Percentiles rank a stretch among this genome's conserved stretches.
Conservation (phyloP, 768 basidiomycete genomes). For the Kwoniella botswanensis region DNA sequence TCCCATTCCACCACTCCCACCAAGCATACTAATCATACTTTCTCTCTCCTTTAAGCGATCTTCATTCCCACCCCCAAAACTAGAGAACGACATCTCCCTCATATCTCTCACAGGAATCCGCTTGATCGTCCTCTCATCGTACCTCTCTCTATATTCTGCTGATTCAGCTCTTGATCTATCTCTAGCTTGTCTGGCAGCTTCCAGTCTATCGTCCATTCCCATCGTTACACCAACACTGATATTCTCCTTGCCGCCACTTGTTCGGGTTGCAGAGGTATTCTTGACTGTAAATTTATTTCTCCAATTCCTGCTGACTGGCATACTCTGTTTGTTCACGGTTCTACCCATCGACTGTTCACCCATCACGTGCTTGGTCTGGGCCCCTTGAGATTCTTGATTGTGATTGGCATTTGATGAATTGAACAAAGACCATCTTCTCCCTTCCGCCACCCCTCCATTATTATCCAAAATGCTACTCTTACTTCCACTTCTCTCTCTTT, state of each 20-base stretch:
- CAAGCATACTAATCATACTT: conserved; percentile 5
- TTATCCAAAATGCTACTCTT: background rate
- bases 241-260: background rate
- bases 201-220: background rate
- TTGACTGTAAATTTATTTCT: conserved; percentile 30
- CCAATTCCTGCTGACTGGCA: conserved; percentile 27
- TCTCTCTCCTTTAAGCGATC: background rate
- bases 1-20: background rate
- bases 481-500: conserved; percentile 6
- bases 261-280: background rate
- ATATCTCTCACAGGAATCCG: conserved; percentile 9
- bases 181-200: conserved; percentile 13
- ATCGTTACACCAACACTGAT: conserved; percentile 16
- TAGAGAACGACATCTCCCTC: background rate
- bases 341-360: too few species aligned
- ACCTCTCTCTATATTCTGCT: conserved; percentile 6
- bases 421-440: conserved; percentile 25
- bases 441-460: background rate
- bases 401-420: background rate
- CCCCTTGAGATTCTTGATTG: too few species aligned
- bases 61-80: background rate
- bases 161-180: conserved; percentile 3
- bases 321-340: conserved; percentile 7
- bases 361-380: background rate
- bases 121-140: conserved; percentile 23